phyloP scores from a whole-genome alignment of 2,329 filamentous ascomycete species.

The Annulohypoxylon truncatum region DNA sequence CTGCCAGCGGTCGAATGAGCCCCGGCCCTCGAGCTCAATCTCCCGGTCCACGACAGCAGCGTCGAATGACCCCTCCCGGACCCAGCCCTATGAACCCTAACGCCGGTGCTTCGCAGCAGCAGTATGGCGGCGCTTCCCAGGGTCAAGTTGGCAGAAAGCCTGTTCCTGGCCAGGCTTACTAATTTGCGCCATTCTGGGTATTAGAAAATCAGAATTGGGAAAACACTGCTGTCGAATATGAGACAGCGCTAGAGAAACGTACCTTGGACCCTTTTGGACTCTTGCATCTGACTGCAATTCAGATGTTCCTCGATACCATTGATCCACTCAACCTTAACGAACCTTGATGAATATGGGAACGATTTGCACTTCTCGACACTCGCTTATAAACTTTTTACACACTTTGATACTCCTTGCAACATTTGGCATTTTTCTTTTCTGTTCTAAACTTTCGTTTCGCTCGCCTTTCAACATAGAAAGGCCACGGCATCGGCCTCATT shows the following conservation, averaged over 20 bases:
- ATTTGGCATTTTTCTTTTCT: constrained; percentile 36
- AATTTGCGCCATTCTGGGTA: constrained; percentile 14
- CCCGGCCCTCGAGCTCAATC: constrained; percentile 58
- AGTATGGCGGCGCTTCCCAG: constrained; percentile 50
- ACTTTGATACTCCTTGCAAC: constrained; percentile 26
- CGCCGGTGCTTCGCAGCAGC: constrained; percentile 44
- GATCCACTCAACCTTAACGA: constrained; percentile 43
- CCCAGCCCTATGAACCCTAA: constrained; percentile 61
- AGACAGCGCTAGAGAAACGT: neutral
- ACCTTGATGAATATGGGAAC: constrained; percentile 47
- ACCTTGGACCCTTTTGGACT: constrained; percentile 1
- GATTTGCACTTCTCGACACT: constrained; percentile 52
- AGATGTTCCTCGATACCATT: constrained; percentile 20
- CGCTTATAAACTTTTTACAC: constrained; percentile 46
- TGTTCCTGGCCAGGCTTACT: constrained; percentile 66
- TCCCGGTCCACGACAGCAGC: constrained; percentile 58
- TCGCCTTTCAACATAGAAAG: constrained; percentile 25
- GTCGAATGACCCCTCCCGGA: constrained; percentile 58
- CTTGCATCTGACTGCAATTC: constrained; percentile 15
- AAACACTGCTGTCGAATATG: constrained; percentile 8
- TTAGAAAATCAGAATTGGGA: neutral
- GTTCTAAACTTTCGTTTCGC: constrained; percentile 33
- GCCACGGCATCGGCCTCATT: constrained; percentile 25
- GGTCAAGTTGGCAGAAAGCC: constrained; percentile 65
- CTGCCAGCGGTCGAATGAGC: constrained; percentile 47